Evolutionary conservation across 495 filamentous ascomycete genomes (phyloP), one percentile per base, ranked within the genome.

Genomic region (Hypoxylon rickii): DNA sequence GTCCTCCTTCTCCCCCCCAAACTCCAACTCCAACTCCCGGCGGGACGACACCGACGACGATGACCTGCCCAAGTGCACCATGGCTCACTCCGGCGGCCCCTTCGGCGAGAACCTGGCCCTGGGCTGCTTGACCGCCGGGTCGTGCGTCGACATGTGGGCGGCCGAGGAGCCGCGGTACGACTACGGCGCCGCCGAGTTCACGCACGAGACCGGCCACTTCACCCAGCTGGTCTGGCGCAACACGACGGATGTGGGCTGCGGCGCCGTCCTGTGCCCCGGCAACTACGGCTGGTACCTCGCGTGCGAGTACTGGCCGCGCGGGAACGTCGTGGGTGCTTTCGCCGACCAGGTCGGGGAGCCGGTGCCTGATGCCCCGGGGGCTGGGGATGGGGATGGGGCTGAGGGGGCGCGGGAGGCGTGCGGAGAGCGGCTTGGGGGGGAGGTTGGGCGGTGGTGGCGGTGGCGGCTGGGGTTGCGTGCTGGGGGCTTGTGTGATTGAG

Each of bases 181-280:
- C 55, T 90, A 80, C 69, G 55, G 15, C 11, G 44, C 62, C 6
- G 76, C 80, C 0, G 77, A 74, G 0, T 92, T 88, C 66, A 72
- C 55, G 6, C 78, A 88, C 53, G 61, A 70, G 13, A 91, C 89
- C n/a, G 90, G 89, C 0, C 89, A 95, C 71, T 95, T 90, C 68
- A 90, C 89, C 19, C 89, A 92, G 75, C 67, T 95, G 36, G 89
- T 93, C 1, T 95, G 90, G 90, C 83, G 80, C 68, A 73, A 75
- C 26, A 91, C 88, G 7, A 86, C 70, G 15, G 70, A 77, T 37
- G 81, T 92, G 0, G 90, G 90, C 6, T 95, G 90, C 67, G 87
- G 79, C 29, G 70, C 79, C 36, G 69, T 75, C 47, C 67, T 83
- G 50, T 93, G 89, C 51, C 61, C 66, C 2, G 78, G 74, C 16